Percentiles rank a stretch among this genome's conserved stretches.
Conservation (phyloP, 2,329 filamentous ascomycete species). For the Cladosporium sp. region DNA sequence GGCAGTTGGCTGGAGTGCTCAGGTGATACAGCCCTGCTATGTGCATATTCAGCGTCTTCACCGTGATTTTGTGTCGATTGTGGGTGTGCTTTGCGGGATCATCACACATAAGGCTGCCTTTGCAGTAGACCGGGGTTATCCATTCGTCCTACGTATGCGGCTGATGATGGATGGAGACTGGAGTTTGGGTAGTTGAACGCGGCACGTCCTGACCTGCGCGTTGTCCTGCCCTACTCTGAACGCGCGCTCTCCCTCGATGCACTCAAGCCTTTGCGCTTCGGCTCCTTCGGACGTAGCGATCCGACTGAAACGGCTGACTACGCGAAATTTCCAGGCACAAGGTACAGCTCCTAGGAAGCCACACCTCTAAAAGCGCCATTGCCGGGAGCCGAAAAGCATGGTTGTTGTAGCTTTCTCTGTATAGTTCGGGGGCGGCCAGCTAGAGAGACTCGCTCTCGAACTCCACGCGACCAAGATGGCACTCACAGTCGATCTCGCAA, state of each 20-base stretch:
- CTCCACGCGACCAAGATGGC: slow-evolving; percentile 2
- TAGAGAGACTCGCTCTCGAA: background rate
- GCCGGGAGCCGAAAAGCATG: slow-evolving; percentile 18
- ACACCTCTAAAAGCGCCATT: background rate
- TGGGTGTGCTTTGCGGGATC: background rate
- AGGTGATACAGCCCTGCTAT: background rate
- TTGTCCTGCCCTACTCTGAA: slow-evolving; percentile 9
- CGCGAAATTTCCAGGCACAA: slow-evolving; percentile 21
- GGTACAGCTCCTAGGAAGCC: background rate
- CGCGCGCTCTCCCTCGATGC: slow-evolving; percentile 6
- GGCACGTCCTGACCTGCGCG: slow-evolving; percentile 3
- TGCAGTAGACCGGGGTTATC: background rate
- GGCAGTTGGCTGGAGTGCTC: slow-evolving; percentile 1
- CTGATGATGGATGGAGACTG: background rate
- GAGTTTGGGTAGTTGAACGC: background rate
- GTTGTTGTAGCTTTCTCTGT: background rate
- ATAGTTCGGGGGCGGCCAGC: background rate
- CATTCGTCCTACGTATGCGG: slow-evolving; percentile 12
- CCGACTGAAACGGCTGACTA: background rate
- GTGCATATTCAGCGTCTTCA: background rate
- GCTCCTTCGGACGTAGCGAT: slow-evolving; percentile 16
- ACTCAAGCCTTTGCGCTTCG: slow-evolving; percentile 18
- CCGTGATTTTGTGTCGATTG: background rate
- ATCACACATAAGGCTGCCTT: background rate
- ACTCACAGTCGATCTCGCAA: slow-evolving; percentile 1